phyloP scores from a whole-genome alignment of 2,329 filamentous ascomycete genomes.

The Monilinia laxa region DNA sequence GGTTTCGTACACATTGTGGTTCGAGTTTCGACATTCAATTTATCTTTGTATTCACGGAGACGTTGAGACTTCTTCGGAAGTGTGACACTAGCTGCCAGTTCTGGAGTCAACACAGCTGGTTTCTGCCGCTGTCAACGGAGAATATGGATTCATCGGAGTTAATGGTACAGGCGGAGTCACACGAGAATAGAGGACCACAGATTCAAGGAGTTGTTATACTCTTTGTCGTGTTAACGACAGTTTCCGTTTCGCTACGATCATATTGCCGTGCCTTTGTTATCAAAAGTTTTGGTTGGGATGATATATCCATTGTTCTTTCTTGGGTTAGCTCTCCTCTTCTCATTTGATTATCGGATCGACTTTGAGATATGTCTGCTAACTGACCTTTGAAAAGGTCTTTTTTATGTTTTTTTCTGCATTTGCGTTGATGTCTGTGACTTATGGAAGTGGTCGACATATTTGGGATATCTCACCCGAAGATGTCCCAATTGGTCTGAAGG shows the following conservation, averaged over 20 bases:
- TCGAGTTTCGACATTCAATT: slow-evolving; percentile 1
- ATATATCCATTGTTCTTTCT: slow-evolving; percentile 24
- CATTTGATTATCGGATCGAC: not conserved
- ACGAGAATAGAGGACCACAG: slow-evolving; percentile 30
- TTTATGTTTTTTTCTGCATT: slow-evolving; percentile 34
- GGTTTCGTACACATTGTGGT: not conserved
- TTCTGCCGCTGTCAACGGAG: not conserved
- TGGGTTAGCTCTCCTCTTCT: slow-evolving; percentile 5
- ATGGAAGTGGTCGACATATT: slow-evolving; percentile 38
- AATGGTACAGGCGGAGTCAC: not conserved
- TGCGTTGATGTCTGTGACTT: slow-evolving; percentile 31
- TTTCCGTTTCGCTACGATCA: slow-evolving; percentile 32
- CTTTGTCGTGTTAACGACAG: slow-evolving; percentile 42
- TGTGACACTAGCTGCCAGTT: not conserved
- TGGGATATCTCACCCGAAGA: slow-evolving; percentile 28
- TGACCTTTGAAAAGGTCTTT: slow-evolving; percentile 27
- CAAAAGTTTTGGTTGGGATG: slow-evolving; percentile 37
- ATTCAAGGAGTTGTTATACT: slow-evolving; percentile 41
- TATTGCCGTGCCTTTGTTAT: slow-evolving; percentile 34
- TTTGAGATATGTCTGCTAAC: not conserved
- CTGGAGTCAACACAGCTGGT: not conserved
- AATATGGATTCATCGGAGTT: slow-evolving; percentile 13
- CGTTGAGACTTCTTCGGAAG: slow-evolving; percentile 9
- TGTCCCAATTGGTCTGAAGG: slow-evolving; percentile 38
- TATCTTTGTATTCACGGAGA: not conserved